Evolutionary conservation across 108 stramenopile species (phyloP).

Genomic region (Schizochytrium sp.): DNA sequence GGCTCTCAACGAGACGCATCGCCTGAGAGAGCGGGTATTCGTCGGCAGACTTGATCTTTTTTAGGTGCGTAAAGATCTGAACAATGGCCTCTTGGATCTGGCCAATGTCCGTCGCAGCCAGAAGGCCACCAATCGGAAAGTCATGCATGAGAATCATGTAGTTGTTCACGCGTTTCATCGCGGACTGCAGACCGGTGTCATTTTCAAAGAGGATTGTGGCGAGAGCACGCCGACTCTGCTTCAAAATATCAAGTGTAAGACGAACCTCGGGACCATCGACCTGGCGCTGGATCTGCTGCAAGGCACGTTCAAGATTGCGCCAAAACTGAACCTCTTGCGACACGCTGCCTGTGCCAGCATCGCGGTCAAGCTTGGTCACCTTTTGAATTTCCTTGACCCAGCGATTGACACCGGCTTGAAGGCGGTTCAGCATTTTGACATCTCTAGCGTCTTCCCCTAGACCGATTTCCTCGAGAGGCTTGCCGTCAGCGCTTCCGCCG

Average conservation of each 20-base stretch:
- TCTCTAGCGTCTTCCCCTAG: background rate
- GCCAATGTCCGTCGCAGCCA: slow-evolving; percentile 62
- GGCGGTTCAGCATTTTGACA: background rate
- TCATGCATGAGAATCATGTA: slow-evolving; percentile 59
- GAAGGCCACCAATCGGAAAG: slow-evolving; percentile 65
- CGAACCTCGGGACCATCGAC: slow-evolving; percentile 23
- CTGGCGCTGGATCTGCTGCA: slow-evolving; percentile 35
- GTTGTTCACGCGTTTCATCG: background rate
- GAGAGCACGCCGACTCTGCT: background rate
- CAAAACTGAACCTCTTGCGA: slow-evolving; percentile 43
- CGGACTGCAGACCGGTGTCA: slow-evolving; percentile 11
- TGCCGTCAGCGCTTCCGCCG: background rate
- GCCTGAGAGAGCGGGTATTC: slow-evolving; percentile 70
- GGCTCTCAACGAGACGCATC: slow-evolving; percentile 66
- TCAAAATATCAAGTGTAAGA: background rate
- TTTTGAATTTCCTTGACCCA: slow-evolving; percentile 45
- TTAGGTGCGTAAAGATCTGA: slow-evolving; percentile 66
- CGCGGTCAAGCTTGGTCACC: slow-evolving; percentile 33
- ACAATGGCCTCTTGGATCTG: slow-evolving; percentile 52
- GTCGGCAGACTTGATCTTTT: slow-evolving; percentile 67
- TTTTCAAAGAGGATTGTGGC: slow-evolving; percentile 10
- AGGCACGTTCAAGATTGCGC: slow-evolving; percentile 33
- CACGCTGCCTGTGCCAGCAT: slow-evolving; percentile 31
- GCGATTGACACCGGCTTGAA: slow-evolving; percentile 31
- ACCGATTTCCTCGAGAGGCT: background rate